Base-by-base conservation (phyloP, 176 grass and related monocot species). In the Oryza punctata region DNA sequence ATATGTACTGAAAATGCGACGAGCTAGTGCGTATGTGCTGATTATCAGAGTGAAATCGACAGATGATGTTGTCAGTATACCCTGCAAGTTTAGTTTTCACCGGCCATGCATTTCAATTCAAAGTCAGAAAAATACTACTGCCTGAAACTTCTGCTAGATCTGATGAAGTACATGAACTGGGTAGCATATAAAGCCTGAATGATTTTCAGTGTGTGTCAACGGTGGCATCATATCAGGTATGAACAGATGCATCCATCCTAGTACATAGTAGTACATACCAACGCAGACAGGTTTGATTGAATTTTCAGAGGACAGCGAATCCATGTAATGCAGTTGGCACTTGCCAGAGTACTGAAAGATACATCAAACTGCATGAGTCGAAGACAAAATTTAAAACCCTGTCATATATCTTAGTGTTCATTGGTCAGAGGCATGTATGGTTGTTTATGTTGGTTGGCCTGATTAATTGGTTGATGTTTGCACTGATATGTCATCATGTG, bases 401-500 rank as follows among this genome's bases (percentile, higher is more conserved):
- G 54, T 60, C 54, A 54, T 54, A 54, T 60, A 60, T 60, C 49
- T 52, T 15, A 52, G 7, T 60, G 19, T 60, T 23, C 2, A 60
- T 60, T 60, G 54, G 54, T 60, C 21, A 5, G 54, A 60, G 21
- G 50, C 50, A 5, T 40, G 37, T 11, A 71, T 13, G 3, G n/a
- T 44, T 44, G 1, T 43, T 44, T 38, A 12, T 71, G 54, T 73
- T 44, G 69, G 50, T 71, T 35, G 30, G 67, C 23, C 68, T 43
- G 67, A 30, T 19, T 44, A 25, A 63, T n/a, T 43, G 33, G 28
- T 19, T 63, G 33, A 82, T 63, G 79, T 71, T 16, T 69, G 46
- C 65, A 54, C 65, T 59, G 49, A 81, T 71, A 50, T n/a, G n/a
- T n/a, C n/a, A n/a, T 29, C 65, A 70, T 80, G 11, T 4, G 4